Evolutionary conservation across 1,139 yeast species (phyloP), one percentile per base, ranked within the genome.

Genomic region (Geotrichum cucujoidarum): DNA sequence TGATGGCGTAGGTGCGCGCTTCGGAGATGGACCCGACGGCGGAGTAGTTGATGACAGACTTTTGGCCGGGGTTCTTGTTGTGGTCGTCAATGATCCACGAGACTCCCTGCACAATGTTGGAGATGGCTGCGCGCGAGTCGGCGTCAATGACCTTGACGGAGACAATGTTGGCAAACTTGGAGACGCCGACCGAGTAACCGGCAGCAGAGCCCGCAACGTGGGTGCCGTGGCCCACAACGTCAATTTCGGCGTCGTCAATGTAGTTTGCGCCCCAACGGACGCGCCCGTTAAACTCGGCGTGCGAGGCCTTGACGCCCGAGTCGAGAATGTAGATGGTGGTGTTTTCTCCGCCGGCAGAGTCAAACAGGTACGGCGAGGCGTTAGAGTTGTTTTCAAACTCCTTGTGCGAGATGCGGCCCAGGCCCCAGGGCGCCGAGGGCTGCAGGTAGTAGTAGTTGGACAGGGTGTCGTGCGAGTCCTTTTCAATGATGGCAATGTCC

Each of bases 1-100:
- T 79, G 46, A 86, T 90, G 43, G 95, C 95, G 69, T 80, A 63
- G 65, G 85, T 90, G 60, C 88, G 75, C 14, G 95, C 77, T 51
- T 86, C 87, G 1, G 94, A 83, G 65, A 81, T 81, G 57, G 89
- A 90, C 61, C 95, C 95, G 60, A 95, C 95, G 52, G 88, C 74
- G 1, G 95, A 86, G 90, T 87, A 85, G 72, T 87, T 87, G 49
- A 92, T 94, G 41, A 92, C 80, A 20, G 95, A 85, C 50, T 92
- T 92, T 68, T 84, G 84, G 70, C 82, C 83, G 13, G 87, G 84
- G 65, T 78, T 75, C 55, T 69, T 71, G 36, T 73, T 71, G 63
- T 80, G 76, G 45, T 74, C 80, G 29, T 83, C 83, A 44, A 71
- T 68, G 38, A 68, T 57, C 63, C 67, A 60, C 38, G 60, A 52